Base-by-base conservation (phyloP, 2,329 filamentous ascomycete species). In the Fusarium devonianum region DNA sequence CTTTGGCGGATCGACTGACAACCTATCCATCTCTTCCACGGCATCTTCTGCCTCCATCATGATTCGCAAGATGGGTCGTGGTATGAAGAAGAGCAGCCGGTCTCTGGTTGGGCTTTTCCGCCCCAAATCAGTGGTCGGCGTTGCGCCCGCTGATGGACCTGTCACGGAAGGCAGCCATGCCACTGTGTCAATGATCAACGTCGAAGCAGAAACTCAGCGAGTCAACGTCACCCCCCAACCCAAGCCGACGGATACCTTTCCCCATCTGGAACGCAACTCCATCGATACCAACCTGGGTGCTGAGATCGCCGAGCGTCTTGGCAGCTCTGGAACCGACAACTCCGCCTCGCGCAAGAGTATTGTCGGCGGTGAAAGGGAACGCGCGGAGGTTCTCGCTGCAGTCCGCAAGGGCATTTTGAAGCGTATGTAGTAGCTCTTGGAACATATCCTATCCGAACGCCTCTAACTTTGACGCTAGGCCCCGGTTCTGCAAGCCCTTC, bases 1-100 rank as follows among this genome's bases (percentile, higher is more conserved):
- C 57, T 97, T 97, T 69, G 84, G 87, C 12, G 89, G 91, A 11
- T 99, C 94, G 4, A 97, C 91, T 0, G 94, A 99, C 72, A 97
- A 97, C 62, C 75, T 99, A 33, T 95, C 91, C 11, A 91, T 95
- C 57, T 93, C 90, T 2, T 95, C 91, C 4, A 95, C 90, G 8
- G 90, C 90, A 14, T 95, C 91, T 6, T 95, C 90, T 14, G 90
- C 90, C 23, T 95, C 91, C 21, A 86, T 95, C 64, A 95, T 95
- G 90, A 89, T 99, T 60, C 86, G 94, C 42, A 99, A 99, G 77
- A 99, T 99, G 94, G 94, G 94, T 46, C 91, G 92, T 59, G 92
- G 93, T n/a, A 89, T 97, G 85, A 97, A 96, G 81, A 95, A 94
- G 74, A 88, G 91, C 40, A 89, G 88, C 13, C 84, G 92, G 36